These are phyloP conservation scores for Boletellus sp. DNA, from an alignment of 1,284 basidiomycete genomes.

Conservation along the genomic window DNA sequence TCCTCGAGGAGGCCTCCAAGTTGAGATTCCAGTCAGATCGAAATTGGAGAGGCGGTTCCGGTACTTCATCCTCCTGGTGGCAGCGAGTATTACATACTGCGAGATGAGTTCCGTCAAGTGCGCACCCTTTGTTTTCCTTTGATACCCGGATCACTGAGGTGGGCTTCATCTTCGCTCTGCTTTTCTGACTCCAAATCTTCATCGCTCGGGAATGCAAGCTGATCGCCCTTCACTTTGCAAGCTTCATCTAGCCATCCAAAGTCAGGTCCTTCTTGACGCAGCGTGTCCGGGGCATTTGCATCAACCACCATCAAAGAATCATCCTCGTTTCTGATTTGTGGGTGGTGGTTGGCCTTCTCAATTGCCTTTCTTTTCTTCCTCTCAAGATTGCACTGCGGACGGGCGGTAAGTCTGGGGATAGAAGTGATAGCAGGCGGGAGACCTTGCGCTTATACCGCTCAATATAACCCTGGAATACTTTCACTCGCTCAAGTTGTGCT, in stretches of 20 bases:
- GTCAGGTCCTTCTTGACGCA: slow-evolving; percentile 14
- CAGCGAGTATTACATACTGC: slow-evolving; percentile 2
- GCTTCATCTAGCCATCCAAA: slow-evolving; percentile 30
- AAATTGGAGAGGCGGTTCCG: slow-evolving; percentile 13
- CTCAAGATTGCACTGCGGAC: slow-evolving; percentile 20
- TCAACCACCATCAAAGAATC: slow-evolving; percentile 31
- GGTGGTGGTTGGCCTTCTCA: slow-evolving; percentile 8
- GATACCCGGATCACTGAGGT: neutral
- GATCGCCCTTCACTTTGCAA: slow-evolving; percentile 28
- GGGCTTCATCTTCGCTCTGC: slow-evolving; percentile 21
- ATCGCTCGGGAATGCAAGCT: slow-evolving; percentile 15
- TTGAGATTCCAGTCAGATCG: slow-evolving; percentile 25
- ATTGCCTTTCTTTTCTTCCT: slow-evolving; percentile 30
- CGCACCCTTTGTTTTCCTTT: slow-evolving; percentile 15
- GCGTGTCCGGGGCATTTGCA: slow-evolving; percentile 23
- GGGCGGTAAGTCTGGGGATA: slow-evolving; percentile 1
- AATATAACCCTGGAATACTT: slow-evolving; percentile 19
- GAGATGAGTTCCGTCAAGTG: neutral
- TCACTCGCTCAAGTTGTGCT: slow-evolving; percentile 17
- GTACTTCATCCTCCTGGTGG: slow-evolving; percentile 8
- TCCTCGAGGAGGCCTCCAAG: slow-evolving; percentile 9
- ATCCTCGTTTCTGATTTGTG: slow-evolving; percentile 19
- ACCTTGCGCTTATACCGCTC: slow-evolving; percentile 21
- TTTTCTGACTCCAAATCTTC: slow-evolving; percentile 13
- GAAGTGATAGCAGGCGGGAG: neutral